phyloP scores from a whole-genome alignment of 2,329 filamentous ascomycete genomes.

The Penicillium sp. region DNA sequence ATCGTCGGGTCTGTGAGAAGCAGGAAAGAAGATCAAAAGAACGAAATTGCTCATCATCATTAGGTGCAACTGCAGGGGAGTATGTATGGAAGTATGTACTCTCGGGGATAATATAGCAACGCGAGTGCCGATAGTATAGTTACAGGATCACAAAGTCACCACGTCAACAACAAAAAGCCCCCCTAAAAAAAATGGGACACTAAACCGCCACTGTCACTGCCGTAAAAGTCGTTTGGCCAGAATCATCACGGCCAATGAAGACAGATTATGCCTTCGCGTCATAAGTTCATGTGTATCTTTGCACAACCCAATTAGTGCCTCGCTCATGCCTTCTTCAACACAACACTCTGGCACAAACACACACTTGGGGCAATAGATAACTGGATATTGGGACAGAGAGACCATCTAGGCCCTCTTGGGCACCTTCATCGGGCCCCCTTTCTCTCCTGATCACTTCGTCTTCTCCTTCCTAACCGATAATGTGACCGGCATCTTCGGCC shows the following conservation, averaged over 20 bases:
- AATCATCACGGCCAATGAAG: conserved; percentile 25
- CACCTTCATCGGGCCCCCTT: neutral
- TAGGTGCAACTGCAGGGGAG: neutral
- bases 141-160: conserved; percentile 6
- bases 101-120: conserved; percentile 3
- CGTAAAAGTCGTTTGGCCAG: conserved; percentile 24
- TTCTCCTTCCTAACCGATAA: neutral
- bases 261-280: conserved; percentile 20
- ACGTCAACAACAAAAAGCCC: neutral
- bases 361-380: neutral
- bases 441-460: neutral
- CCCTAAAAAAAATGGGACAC: neutral
- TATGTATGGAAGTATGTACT: conserved; percentile 12
- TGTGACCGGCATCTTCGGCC: conserved; percentile 26
- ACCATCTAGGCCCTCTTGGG: neutral
- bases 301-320: conserved; percentile 7
- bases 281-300: conserved; percentile 28
- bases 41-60: neutral
- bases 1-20: no score
- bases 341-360: neutral
- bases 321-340: no score
- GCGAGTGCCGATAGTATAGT: conserved; percentile 4
- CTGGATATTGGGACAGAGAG: neutral
- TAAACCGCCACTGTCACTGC: conserved; percentile 9
- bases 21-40: neutral